phyloP scores from a whole-genome alignment of 805 yeast species.

The Teunomyces kruisii region DNA sequence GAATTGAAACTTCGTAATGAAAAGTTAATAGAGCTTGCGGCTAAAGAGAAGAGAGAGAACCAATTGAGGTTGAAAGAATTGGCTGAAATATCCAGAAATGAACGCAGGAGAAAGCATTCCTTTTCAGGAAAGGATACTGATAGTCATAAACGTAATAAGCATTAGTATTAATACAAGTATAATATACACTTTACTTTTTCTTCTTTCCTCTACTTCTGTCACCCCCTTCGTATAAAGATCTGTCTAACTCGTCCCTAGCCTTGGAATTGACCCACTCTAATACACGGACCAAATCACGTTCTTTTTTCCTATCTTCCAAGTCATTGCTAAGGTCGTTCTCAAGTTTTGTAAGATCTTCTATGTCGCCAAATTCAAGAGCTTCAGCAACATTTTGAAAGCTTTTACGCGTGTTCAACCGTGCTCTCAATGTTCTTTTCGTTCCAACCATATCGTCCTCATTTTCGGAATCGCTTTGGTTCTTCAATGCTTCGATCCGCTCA shows the following conservation, averaged over 20 bases:
- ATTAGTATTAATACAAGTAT: conserved; percentile 1
- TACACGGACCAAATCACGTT: conserved; percentile 47
- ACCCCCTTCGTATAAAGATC: conserved; percentile 58
- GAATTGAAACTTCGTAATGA: conserved; percentile 28
- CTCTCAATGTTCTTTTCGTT: conserved; percentile 32
- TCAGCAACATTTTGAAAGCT: conserved; percentile 17
- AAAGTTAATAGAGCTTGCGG: conserved; percentile 21
- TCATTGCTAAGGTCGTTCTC: conserved; percentile 27
- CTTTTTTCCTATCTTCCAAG: conserved; percentile 32
- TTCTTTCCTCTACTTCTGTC: conserved; percentile 23
- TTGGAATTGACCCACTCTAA: conserved; percentile 62
- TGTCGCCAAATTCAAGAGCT: conserved; percentile 25
- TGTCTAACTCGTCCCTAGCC: conserved; percentile 53
- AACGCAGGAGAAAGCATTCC: conserved; percentile 11
- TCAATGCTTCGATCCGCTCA: conserved; percentile 15
- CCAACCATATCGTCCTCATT: conserved; percentile 23
- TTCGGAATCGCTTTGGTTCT: conserved; percentile 31
- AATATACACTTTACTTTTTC: conserved; percentile 6
- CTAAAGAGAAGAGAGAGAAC: conserved; percentile 27
- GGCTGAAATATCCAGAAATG: conserved; percentile 25
- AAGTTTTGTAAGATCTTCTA: conserved; percentile 23
- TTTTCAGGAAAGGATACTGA: not conserved
- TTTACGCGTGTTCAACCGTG: conserved; percentile 4
- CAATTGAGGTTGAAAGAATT: conserved; percentile 28
- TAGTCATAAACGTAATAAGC: conserved; percentile 1